Conservation (phyloP, 352 stramenopile species). For the Pythium aristosporum region DNA sequence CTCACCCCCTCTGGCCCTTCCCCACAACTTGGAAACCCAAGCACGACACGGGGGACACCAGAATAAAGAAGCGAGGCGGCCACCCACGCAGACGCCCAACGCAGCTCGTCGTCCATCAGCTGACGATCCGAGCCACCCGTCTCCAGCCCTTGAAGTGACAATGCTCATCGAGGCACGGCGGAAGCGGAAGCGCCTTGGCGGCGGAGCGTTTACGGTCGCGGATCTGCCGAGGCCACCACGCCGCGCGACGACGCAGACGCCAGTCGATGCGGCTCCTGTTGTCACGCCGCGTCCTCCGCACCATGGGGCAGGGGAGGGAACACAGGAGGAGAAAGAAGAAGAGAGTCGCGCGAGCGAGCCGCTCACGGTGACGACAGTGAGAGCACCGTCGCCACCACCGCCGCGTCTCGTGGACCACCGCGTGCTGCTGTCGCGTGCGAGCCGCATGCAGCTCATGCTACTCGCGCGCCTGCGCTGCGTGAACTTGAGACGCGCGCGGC, state of each 20-base stretch:
- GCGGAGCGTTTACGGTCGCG: conserved; percentile 1
- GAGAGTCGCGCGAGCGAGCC: background rate
- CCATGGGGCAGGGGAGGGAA: background rate
- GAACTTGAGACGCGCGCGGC: conserved; percentile 24
- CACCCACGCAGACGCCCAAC: no score
- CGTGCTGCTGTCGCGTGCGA: conserved; percentile 20
- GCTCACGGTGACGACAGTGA: background rate
- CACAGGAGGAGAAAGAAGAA: background rate
- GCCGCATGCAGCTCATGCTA: conserved; percentile 18
- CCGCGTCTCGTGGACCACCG: background rate
- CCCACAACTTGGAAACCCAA: no score
- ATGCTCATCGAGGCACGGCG: conserved; percentile 6
- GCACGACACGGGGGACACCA: no score
- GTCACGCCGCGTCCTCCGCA: background rate
- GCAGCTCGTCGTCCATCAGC: no score
- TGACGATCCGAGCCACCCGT: no score
- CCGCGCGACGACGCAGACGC: background rate
- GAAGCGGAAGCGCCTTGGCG: conserved; percentile 1
- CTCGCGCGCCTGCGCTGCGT: conserved; percentile 11
- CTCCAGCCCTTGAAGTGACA: background rate
- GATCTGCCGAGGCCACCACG: conserved; percentile 1
- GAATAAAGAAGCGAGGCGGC: no score
- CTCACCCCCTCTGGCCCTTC: no score
- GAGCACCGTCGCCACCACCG: background rate
- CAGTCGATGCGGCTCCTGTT: background rate